Evolutionary conservation across 116 monocot species (phyloP).

Genomic region (Posidonia oceanica): DNA sequence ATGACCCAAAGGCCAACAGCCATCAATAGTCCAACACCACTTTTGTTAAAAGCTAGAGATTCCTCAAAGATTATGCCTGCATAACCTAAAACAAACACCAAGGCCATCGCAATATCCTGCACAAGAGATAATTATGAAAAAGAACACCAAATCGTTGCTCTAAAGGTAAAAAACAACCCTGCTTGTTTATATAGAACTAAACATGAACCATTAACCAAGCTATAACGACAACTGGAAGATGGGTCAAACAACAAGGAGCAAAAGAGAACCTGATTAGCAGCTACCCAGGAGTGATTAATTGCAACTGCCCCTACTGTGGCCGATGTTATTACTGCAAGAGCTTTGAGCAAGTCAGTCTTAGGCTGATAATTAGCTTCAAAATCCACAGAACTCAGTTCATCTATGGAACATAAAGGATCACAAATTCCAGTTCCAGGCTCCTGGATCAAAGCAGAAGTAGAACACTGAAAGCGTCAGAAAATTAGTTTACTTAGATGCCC

Average conservation of each 20-base stretch:
- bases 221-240: neutral
- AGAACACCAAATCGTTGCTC: neutral
- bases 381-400: conserved; percentile 88
- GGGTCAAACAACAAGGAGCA: neutral
- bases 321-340: conserved; percentile 53
- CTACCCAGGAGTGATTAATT: conserved; percentile 99
- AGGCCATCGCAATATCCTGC: conserved; percentile 90
- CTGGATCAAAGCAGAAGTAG: conserved; percentile 3
- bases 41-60: conserved; percentile 97
- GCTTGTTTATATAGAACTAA: neutral
- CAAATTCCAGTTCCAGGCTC: conserved; percentile 67
- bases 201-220: no score
- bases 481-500: neutral
- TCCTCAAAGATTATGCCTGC: conserved; percentile 97
- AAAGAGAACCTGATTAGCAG: conserved; percentile 70
- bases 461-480: neutral
- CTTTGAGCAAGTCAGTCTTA: conserved; percentile 84
- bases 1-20: conserved; percentile 95
- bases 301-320: conserved; percentile 64
- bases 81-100: conserved; percentile 83
- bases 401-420: conserved; percentile 91
- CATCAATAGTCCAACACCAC: conserved; percentile 96
- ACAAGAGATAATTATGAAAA: conserved; percentile 12
- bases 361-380: conserved; percentile 88
- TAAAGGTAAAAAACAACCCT: no score